Conservation (phyloP, 2,329 filamentous ascomycete genomes). For the Nemania sp. region DNA sequence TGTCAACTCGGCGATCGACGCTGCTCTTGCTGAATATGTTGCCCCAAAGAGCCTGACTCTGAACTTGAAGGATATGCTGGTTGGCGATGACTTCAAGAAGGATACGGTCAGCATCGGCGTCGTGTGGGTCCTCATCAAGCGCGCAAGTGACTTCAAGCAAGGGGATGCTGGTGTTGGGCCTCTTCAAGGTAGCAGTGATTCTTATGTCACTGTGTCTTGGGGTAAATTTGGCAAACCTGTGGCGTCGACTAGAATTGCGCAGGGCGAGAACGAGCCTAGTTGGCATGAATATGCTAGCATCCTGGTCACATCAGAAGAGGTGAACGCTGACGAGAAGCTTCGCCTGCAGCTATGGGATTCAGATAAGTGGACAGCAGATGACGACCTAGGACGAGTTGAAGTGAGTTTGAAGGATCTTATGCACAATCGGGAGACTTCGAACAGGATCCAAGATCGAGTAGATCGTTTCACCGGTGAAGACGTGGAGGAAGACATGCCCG, state of each 20-base stretch:
- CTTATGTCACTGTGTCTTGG: constrained; percentile 75
- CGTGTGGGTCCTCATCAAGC: constrained; percentile 67
- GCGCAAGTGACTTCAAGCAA: constrained; percentile 71
- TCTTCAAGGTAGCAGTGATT: constrained; percentile 67
- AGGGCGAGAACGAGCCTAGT: constrained; percentile 66
- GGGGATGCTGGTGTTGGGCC: constrained; percentile 68
- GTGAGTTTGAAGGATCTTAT: constrained; percentile 69
- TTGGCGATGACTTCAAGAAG: constrained; percentile 79
- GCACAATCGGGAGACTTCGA: constrained; percentile 60
- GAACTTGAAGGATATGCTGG: constrained; percentile 76
- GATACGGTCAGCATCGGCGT: constrained; percentile 69
- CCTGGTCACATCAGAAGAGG: constrained; percentile 71
- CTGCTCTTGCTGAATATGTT: constrained; percentile 75
- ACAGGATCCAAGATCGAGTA: constrained; percentile 64
- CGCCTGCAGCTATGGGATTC: constrained; percentile 77
- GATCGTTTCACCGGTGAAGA: constrained; percentile 70
- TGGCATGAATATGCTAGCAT: constrained; percentile 74
- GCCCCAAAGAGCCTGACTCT: constrained; percentile 76
- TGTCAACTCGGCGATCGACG: constrained; percentile 74
- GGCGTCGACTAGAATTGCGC: constrained; percentile 67
- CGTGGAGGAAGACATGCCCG: constrained; percentile 69
- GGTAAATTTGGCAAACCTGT: constrained; percentile 76
- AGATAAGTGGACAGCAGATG: constrained; percentile 72
- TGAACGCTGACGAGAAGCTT: constrained; percentile 72
- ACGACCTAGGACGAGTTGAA: constrained; percentile 75